Conservation (phyloP, 192 early-diverging fungal species). For the Coemansia javaensis region DNA sequence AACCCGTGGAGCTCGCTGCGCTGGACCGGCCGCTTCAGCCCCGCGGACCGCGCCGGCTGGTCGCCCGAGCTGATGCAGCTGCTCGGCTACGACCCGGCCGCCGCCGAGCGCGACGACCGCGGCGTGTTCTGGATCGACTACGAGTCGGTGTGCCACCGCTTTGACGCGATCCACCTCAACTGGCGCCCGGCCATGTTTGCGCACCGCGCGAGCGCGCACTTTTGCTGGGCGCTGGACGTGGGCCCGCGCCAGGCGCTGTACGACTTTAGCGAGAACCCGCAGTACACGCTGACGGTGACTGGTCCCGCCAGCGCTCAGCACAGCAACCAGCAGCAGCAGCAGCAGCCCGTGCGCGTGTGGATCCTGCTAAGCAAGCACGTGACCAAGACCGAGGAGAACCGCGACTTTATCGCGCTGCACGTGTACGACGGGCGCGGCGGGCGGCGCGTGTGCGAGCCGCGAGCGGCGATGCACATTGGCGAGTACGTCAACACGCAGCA, state of each 20-base stretch:
- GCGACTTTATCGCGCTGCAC: constrained; percentile 83
- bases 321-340: constrained; percentile 38
- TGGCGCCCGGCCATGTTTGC: constrained; percentile 79
- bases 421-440: constrained; percentile 69
- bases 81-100: constrained; percentile 68
- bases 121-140: constrained; percentile 89
- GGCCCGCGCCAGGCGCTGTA: constrained; percentile 52
- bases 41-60: constrained; percentile 62
- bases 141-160: constrained; percentile 68
- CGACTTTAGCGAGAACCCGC: constrained; percentile 72
- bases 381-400: constrained; percentile 73
- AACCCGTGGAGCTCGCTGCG: constrained; percentile 91
- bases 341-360: too few species aligned
- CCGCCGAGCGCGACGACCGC: constrained; percentile 65
- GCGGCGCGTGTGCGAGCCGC: constrained; percentile 63
- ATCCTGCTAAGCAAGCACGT: constrained; percentile 82
- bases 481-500: constrained; percentile 87
- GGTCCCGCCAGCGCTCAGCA: neutral
- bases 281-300: constrained; percentile 62
- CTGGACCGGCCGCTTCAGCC: constrained; percentile 77
- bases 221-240: constrained; percentile 34
- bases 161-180: constrained; percentile 86
- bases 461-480: constrained; percentile 60
- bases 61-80: constrained; percentile 60
- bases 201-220: constrained; percentile 64